These are phyloP conservation scores for Aspergillus nidulans DNA, from an alignment of 495 filamentous ascomycete genomes.

Conservation along the genomic window DNA sequence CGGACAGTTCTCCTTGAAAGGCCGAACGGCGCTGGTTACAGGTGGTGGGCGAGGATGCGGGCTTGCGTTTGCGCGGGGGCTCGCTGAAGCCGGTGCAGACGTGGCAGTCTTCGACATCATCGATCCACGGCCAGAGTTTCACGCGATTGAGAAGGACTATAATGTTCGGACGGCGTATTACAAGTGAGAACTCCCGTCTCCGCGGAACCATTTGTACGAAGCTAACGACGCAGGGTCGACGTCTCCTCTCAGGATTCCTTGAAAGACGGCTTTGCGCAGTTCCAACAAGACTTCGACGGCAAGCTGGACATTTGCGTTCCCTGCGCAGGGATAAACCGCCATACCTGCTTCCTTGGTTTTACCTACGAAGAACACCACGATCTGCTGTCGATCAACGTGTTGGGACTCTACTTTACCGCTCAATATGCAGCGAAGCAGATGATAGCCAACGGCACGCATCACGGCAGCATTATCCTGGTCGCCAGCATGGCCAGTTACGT, in stretches of 20 bases:
- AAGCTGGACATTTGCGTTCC: constrained; percentile 40
- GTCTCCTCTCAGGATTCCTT: constrained; percentile 57
- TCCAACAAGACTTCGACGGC: constrained; percentile 36
- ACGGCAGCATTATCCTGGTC: constrained; percentile 44
- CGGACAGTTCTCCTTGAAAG: constrained; percentile 35
- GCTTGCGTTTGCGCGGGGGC: constrained; percentile 66
- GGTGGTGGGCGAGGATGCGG: constrained; percentile 82
- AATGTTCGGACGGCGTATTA: constrained; percentile 37
- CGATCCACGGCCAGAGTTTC: constrained; percentile 24
- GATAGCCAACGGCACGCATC: constrained; percentile 42
- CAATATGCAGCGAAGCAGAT: constrained; percentile 45
- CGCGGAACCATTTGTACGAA: neutral
- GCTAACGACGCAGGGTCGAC: constrained; percentile 52
- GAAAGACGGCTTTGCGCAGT: constrained; percentile 46
- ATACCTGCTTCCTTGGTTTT: constrained; percentile 36
- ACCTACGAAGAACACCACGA: constrained; percentile 40
- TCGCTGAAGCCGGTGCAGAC: constrained; percentile 83
- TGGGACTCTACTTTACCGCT: constrained; percentile 39
- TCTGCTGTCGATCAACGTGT: constrained; percentile 33
- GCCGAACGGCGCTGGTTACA: constrained; percentile 74
- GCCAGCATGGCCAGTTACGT: constrained; percentile 47
- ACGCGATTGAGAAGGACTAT: constrained; percentile 27
- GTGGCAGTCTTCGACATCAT: constrained; percentile 61
- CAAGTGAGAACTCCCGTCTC: constrained; percentile 50
- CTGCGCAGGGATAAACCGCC: constrained; percentile 38